These are phyloP conservation scores for Tolypocladium sp. DNA, from an alignment of 2,329 filamentous ascomycete species.

Conservation along the genomic window DNA sequence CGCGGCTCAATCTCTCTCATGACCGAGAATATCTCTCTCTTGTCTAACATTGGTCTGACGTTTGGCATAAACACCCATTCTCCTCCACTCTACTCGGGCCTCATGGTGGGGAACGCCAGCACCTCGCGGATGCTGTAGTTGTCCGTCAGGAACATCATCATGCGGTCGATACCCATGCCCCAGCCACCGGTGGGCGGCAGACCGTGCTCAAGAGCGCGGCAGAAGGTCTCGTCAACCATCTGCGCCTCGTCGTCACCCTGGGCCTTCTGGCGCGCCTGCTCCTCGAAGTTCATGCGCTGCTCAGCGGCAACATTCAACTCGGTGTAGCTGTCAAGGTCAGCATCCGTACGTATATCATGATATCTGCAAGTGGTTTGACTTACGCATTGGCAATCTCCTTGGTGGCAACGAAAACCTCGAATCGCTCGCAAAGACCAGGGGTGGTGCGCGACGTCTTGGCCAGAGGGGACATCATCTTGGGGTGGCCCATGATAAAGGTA, in stretches of 20 bases:
- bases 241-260: constrained; percentile 97
- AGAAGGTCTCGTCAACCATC: constrained; percentile 92
- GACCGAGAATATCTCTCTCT: background rate
- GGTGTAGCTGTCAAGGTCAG: constrained; percentile 49
- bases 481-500: constrained; percentile 55
- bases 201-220: constrained; percentile 79
- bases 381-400: constrained; percentile 83
- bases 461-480: constrained; percentile 69
- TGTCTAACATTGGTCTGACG: background rate
- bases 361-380: constrained; percentile 1
- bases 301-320: constrained; percentile 92
- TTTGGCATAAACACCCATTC: background rate
- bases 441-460: constrained; percentile 86
- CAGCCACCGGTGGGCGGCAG: constrained; percentile 91
- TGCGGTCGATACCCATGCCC: constrained; percentile 90
- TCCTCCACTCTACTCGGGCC: constrained; percentile 56
- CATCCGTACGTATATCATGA: background rate
- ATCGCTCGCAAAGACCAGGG: constrained; percentile 86
- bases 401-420: constrained; percentile 78
- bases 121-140: constrained; percentile 94
- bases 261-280: constrained; percentile 92
- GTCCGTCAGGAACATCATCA: constrained; percentile 93
- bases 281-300: constrained; percentile 75
- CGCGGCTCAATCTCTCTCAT: background rate
- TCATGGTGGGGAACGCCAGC: constrained; percentile 95